Evolutionary conservation across 2,329 filamentous ascomycete genomes (phyloP).

Genomic region (Sclerotiophoma versabilis): DNA sequence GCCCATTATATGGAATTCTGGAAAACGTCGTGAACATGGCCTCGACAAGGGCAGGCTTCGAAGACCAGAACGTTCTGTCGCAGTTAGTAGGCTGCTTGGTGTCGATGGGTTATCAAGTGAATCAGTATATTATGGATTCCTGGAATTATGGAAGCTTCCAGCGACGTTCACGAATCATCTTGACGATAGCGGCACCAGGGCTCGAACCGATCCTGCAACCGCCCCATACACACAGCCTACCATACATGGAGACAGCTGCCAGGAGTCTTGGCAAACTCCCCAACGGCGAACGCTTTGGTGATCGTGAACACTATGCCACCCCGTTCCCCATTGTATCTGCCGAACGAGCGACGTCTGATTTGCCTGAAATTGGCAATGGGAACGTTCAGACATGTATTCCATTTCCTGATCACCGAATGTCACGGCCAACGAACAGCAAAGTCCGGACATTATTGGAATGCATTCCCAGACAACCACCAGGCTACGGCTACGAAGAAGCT

Average conservation of each 20-base stretch:
- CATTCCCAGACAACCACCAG: constrained; percentile 65
- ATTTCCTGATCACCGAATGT: constrained; percentile 72
- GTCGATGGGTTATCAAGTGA: constrained; percentile 77
- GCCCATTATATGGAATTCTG: constrained; percentile 75
- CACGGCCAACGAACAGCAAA: constrained; percentile 12
- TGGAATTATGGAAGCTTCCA: constrained; percentile 74
- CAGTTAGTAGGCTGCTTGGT: constrained; percentile 77
- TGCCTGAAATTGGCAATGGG: constrained; percentile 69
- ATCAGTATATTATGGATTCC: constrained; percentile 72
- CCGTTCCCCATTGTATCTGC: constrained; percentile 68
- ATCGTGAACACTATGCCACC: constrained; percentile 59
- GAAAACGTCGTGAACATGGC: constrained; percentile 79
- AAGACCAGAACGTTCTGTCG: constrained; percentile 71
- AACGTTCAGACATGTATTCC: constrained; percentile 67
- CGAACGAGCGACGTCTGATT: constrained; percentile 61
- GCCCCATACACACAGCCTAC: constrained; percentile 68
- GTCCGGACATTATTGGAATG: constrained; percentile 58
- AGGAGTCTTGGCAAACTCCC: constrained; percentile 59
- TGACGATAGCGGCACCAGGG: constrained; percentile 74
- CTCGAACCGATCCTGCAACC: constrained; percentile 64
- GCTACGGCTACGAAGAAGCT: constrained; percentile 36
- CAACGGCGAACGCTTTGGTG: constrained; percentile 60
- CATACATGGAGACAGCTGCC: constrained; percentile 38
- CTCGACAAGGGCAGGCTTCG: constrained; percentile 51
- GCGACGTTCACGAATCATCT: constrained; percentile 70